Conservation (phyloP, 345 rosid genomes). For the Eutrema japonicum region DNA sequence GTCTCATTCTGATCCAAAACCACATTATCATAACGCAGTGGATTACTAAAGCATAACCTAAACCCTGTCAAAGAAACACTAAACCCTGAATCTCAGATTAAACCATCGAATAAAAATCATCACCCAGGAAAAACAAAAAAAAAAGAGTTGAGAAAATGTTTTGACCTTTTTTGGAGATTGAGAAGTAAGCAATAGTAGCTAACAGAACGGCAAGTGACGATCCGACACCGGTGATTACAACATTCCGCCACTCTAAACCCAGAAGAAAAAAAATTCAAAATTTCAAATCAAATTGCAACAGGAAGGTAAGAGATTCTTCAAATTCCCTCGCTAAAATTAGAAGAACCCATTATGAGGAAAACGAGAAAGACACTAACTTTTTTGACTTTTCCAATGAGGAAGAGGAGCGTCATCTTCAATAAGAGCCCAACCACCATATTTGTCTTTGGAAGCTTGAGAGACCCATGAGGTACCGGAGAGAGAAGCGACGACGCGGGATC, state of each 20-base stretch:
- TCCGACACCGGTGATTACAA: conserved; percentile 60
- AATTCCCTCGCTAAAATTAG: background rate
- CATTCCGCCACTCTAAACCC: conserved; percentile 50
- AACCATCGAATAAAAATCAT: background rate
- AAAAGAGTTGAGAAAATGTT: background rate
- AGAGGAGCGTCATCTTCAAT: conserved; percentile 48
- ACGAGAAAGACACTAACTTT: conserved; percentile 47
- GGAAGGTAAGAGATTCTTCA: background rate
- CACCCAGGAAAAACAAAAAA: background rate
- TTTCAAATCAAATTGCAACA: background rate
- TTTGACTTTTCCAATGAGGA: conserved; percentile 31
- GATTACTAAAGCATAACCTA: conserved; percentile 46
- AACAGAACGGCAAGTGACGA: conserved; percentile 54
- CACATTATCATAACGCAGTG: conserved; percentile 39
- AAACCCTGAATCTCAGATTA: conserved; percentile 13
- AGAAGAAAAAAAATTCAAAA: background rate
- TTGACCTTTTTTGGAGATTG: conserved; percentile 60
- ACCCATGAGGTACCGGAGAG: conserved; percentile 63
- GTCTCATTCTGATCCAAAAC: conserved; percentile 39
- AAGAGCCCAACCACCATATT: conserved; percentile 70
- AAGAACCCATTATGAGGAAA: background rate
- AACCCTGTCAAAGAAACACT: conserved; percentile 51
- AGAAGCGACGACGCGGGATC: conserved; percentile 47
- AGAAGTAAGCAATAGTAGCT: conserved; percentile 64
- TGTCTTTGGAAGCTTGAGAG: conserved; percentile 44